Percentiles rank a stretch among this genome's conserved stretches.
Conservation (phyloP, 352 stramenopile species). For the Phytophthora pisi region DNA sequence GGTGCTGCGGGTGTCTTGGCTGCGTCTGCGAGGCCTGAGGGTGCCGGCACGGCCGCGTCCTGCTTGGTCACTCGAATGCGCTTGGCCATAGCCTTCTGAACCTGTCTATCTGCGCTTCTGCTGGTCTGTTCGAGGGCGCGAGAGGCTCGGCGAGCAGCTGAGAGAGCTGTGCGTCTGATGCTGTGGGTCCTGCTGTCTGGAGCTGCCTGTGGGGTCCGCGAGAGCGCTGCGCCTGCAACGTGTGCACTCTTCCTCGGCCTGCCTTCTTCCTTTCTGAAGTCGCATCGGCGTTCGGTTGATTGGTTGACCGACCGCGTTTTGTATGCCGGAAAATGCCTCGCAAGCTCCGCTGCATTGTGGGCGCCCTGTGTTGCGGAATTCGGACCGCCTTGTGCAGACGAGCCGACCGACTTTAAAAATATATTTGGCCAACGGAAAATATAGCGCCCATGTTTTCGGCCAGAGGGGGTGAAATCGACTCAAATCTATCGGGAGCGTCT, state of each 20-base stretch:
- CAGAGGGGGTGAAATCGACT: too few species aligned
- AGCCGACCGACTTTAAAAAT: constrained; percentile 7
- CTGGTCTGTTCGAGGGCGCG: background rate
- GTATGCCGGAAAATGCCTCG: constrained; percentile 26
- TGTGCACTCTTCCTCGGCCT: constrained; percentile 27
- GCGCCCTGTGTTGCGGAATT: constrained; percentile 21
- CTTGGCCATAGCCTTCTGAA: constrained; percentile 59
- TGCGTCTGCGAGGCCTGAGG: constrained; percentile 5
- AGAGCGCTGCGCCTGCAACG: constrained; percentile 18
- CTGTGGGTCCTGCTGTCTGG: constrained; percentile 2
- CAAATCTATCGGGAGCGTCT: too few species aligned
- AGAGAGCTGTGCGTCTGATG: constrained; percentile 9
- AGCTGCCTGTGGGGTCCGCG: constrained; percentile 5
- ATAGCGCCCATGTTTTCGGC: too few species aligned
- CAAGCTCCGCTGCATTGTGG: constrained; percentile 16
- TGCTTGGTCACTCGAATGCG: constrained; percentile 55
- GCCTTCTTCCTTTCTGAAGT: constrained; percentile 32
- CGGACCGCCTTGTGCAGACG: constrained; percentile 14
- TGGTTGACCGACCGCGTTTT: constrained; percentile 42
- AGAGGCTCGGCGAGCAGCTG: constrained; percentile 11
- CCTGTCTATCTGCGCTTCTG: constrained; percentile 21
- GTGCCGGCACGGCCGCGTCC: constrained; percentile 16
- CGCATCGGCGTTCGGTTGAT: constrained; percentile 30
- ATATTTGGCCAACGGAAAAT: constrained; percentile 10
- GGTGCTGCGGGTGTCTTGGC: background rate